A percentile compares a stretch with the other conserved stretches of the same genome.
Conservation (phyloP, 2,329 filamentous ascomycete species). For the Lachnellula arida region DNA sequence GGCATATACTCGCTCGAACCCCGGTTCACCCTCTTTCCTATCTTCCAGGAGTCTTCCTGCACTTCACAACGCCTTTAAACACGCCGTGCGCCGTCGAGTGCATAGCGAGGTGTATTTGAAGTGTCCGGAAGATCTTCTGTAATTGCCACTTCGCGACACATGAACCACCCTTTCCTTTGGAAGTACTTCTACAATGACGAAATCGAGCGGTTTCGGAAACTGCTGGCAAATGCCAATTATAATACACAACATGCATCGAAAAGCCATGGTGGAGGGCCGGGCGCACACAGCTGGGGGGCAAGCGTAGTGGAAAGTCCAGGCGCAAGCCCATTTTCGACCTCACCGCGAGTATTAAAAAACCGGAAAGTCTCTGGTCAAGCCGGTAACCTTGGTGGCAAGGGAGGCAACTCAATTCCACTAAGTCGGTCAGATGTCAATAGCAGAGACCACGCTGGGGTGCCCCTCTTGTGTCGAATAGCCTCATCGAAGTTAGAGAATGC, state of each 20-base stretch:
- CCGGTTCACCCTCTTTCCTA: conserved; percentile 3
- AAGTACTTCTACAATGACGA: conserved; percentile 96
- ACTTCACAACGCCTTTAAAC: conserved; percentile 72
- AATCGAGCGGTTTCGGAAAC: conserved; percentile 88
- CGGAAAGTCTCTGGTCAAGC: conserved; percentile 50
- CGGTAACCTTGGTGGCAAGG: conserved; percentile 42
- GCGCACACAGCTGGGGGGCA: conserved; percentile 38
- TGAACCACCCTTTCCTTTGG: conserved; percentile 91
- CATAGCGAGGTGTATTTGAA: conserved; percentile 72
- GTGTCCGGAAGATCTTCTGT: conserved; percentile 33
- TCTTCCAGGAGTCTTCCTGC: conserved; percentile 36
- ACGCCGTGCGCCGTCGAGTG: conserved; percentile 81
- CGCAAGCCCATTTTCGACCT: conserved; percentile 35
- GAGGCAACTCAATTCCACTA: conserved; percentile 37
- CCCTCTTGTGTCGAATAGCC: conserved; percentile 77
- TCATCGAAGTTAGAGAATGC: conserved; percentile 69
- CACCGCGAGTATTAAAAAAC: conserved; percentile 47
- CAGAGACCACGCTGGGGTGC: conserved; percentile 76
- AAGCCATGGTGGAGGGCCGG: conserved; percentile 43
- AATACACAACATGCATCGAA: conserved; percentile 48
- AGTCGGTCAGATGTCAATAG: conserved; percentile 71
- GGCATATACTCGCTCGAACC: background rate
- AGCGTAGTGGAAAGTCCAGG: conserved; percentile 32
- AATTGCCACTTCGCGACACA: conserved; percentile 48
- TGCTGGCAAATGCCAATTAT: conserved; percentile 69